phyloP scores from a whole-genome alignment of 345 rosid species.

The Gossypium turneri region DNA sequence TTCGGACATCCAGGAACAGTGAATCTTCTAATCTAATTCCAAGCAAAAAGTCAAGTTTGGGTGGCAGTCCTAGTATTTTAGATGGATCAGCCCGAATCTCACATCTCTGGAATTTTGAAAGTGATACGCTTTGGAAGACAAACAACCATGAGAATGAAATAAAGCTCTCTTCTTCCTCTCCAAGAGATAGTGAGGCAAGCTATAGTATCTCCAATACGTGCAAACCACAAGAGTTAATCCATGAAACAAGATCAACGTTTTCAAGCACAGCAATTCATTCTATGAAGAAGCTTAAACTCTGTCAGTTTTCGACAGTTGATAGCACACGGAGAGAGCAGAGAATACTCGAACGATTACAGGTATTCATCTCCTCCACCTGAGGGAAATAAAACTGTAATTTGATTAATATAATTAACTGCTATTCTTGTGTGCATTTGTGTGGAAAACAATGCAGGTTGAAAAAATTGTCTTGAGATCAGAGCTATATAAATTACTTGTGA shows the following conservation, averaged over 20 bases:
- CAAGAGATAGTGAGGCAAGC: conserved; percentile 26
- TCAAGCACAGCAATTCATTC: conserved; percentile 27
- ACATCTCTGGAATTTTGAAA: conserved; percentile 33
- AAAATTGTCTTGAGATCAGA: conserved; percentile 68
- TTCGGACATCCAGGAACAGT: conserved; percentile 55
- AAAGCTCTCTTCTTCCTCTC: conserved; percentile 31
- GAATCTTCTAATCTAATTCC: conserved; percentile 40
- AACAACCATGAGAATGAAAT: conserved; percentile 33
- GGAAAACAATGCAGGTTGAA: conserved; percentile 46
- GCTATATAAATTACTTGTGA: conserved; percentile 67
- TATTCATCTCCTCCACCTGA: conserved; percentile 18
- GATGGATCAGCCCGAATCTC: conserved; percentile 31
- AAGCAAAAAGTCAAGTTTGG: conserved; percentile 26
- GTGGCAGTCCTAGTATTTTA: conserved; percentile 26
- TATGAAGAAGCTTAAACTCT: conserved; percentile 12
- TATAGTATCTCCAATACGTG: conserved; percentile 25
- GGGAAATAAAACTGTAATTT: background rate
- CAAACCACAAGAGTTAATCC: conserved; percentile 34
- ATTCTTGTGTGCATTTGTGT: background rate
- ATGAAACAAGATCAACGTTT: conserved; percentile 26
- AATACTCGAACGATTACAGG: conserved; percentile 67
- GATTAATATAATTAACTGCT: background rate
- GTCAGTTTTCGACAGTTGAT: conserved; percentile 45
- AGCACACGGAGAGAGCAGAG: conserved; percentile 59
- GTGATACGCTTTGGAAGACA: conserved; percentile 32